Percentiles rank a stretch among this genome's conserved stretches.
phyloP scores from a whole-genome alignment of 2,329 filamentous ascomycete species.

The Penicillium sp. region DNA sequence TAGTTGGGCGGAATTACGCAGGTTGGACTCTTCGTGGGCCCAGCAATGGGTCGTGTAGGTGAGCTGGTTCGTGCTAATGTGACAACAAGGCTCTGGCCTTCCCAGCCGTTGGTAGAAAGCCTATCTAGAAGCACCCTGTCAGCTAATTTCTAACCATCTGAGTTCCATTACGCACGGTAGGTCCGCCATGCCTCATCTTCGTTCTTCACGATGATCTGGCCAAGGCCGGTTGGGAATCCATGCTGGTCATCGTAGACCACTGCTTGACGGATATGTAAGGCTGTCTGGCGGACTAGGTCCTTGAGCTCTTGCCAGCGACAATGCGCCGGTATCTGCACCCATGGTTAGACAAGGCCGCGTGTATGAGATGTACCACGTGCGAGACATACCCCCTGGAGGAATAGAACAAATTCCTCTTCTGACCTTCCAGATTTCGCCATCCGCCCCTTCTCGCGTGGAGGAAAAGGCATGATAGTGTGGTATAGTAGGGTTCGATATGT shows the following conservation, averaged over 20 bases:
- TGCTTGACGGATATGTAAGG: slow-evolving; percentile 37
- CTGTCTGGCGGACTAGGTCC: slow-evolving; percentile 38
- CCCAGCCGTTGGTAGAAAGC: slow-evolving; percentile 37
- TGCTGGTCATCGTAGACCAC: slow-evolving; percentile 40
- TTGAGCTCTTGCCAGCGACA: slow-evolving; percentile 41
- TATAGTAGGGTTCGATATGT: too few relatives aligned
- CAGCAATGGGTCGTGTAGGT: slow-evolving; percentile 36
- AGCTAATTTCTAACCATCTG: too few relatives aligned
- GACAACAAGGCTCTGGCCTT: slow-evolving; percentile 37
- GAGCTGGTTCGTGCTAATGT: slow-evolving; percentile 35
- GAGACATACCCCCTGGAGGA: too few relatives aligned
- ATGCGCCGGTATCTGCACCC: slow-evolving; percentile 37
- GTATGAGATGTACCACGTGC: too few relatives aligned
- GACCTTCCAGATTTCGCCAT: too few relatives aligned
- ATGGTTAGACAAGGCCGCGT: too few relatives aligned
- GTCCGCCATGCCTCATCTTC: slow-evolving; percentile 40
- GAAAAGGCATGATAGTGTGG: too few relatives aligned
- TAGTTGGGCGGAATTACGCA: slow-evolving; percentile 24
- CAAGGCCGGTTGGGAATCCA: slow-evolving; percentile 36
- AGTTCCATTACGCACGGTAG: slow-evolving; percentile 35
- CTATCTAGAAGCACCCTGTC: too few relatives aligned
- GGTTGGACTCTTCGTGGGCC: slow-evolving; percentile 35
- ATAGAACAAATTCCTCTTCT: too few relatives aligned
- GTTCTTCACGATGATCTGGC: slow-evolving; percentile 40
- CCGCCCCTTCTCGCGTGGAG: too few relatives aligned